These are phyloP conservation scores for Nicotiana sylvestris DNA, from an alignment of 257 asterid species.

Conservation along the genomic window DNA sequence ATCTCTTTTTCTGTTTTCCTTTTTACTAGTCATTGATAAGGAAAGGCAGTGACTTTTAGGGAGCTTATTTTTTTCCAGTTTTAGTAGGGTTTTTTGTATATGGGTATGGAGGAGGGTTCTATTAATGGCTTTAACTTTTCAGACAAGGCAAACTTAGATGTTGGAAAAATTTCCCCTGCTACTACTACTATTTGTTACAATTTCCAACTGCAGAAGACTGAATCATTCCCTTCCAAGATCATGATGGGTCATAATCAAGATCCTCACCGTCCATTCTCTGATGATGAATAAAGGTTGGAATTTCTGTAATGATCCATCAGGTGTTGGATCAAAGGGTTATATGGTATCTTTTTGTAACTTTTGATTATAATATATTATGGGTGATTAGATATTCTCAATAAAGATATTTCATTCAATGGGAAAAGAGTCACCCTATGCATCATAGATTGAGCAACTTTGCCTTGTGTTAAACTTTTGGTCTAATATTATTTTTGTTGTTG, in stretches of 20 bases:
- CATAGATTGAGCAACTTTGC: no score
- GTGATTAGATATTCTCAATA: no score
- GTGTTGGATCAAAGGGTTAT: no score
- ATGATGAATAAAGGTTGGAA: neutral
- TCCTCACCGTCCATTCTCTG: constrained; percentile 37
- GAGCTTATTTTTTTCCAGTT: constrained; percentile 22
- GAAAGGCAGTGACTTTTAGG: constrained; percentile 9
- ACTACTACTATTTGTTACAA: neutral
- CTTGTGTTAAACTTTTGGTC: no score
- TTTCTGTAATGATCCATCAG: no score
- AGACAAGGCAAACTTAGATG: constrained; percentile 10
- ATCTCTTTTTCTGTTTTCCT: constrained; percentile 13
- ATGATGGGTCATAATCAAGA: constrained; percentile 21
- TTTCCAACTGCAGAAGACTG: constrained; percentile 8
- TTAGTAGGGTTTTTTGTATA: constrained; percentile 5
- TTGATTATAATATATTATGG: no score
- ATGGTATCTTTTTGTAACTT: no score
- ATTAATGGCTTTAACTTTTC: constrained; percentile 20
- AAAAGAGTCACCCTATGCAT: no score
- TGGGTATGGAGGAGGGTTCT: constrained; percentile 30
- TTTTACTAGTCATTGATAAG: constrained; percentile 14
- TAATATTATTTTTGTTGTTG: no score
- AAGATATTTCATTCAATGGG: no score
- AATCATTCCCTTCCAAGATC: constrained; percentile 21
- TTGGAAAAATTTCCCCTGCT: neutral